Conservation (phyloP, 192 early-diverging fungal species). For the Mortierella hygrophila region DNA sequence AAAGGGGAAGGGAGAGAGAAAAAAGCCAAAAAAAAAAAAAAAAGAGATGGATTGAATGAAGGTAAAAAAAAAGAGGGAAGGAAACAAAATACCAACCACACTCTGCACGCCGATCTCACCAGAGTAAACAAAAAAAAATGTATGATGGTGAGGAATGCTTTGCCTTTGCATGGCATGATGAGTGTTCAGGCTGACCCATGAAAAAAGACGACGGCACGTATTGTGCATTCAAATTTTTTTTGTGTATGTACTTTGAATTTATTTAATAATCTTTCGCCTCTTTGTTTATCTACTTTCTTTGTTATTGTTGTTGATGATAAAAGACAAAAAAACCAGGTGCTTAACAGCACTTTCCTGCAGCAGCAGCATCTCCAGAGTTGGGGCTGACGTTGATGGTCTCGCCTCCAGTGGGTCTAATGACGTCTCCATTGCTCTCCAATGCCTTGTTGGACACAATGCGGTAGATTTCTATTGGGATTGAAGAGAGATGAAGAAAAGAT, state of each 20-base stretch:
- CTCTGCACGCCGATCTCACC: neutral
- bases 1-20: neutral
- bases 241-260: neutral
- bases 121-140: neutral
- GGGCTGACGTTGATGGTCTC: conserved; percentile 79
- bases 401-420: conserved; percentile 75
- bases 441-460: conserved; percentile 97
- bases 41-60: neutral
- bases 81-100: neutral
- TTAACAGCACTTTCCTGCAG: conserved; percentile 78
- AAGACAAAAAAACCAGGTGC: neutral
- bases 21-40: neutral
- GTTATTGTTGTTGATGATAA: neutral
- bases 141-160: neutral
- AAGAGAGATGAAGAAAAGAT: neutral
- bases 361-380: conserved; percentile 68
- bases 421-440: conserved; percentile 83
- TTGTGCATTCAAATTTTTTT: neutral
- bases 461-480: conserved; percentile 82
- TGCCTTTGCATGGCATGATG: too few relatives aligned
- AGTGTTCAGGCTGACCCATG: neutral
- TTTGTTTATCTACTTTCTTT: conserved; percentile 1
- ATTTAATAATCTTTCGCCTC: neutral
- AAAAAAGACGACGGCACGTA: neutral
- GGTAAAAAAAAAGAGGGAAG: neutral